Base-by-base conservation (phyloP, 352 stramenopile species). In the Aphanomyces euteiches region DNA sequence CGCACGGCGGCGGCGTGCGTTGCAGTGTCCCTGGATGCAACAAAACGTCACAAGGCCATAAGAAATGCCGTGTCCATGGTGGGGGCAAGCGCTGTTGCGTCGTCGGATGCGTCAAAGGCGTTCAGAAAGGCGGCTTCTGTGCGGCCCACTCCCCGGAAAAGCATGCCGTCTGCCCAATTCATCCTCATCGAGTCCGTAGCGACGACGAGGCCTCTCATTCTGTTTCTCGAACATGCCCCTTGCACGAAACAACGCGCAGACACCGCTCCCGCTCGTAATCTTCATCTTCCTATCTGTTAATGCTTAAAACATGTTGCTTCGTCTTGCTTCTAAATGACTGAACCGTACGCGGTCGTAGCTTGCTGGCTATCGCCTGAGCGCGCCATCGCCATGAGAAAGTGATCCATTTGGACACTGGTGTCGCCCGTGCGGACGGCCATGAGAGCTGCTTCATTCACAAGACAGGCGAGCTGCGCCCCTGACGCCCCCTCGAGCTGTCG, bases 61-160 rank as follows among this genome's bases (percentile, higher is more conserved):
- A 86, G n/a, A 71, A 90, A 28, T 96, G 89, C 48, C 88, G 93
- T 36, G 88, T 90, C 66, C 89, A 96, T 74, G 89, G 89, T 36
- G 89, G 89, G 37, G 88, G 89, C 61, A 92, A 93, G 73, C 82
- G 83, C 19, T 96, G 89, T 60, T 76, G 78, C 0, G 67, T 73
- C 2, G 60, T 76, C 0, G 76, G 83, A 12, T 95, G 89, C 72
- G 74, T 81, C 43, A 95, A 96, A 67, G 88, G 89, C 13, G 89
- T 87, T 5, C 89, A 96, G 66, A 85, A 86, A 41, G 89, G 80
- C 69, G 92, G 81, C 28, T 28, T n/a, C 39, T 67, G 60, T 5
- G 41, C 60, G 15, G 39, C 19, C 19, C 60, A 67, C 17, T 50
- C 17, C 10, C 10, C 43, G 10, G 17, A 50, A 50, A 12, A n/a